phyloP scores from a whole-genome alignment of 2,329 filamentous ascomycete genomes.

The Shiraia bambusicola region DNA sequence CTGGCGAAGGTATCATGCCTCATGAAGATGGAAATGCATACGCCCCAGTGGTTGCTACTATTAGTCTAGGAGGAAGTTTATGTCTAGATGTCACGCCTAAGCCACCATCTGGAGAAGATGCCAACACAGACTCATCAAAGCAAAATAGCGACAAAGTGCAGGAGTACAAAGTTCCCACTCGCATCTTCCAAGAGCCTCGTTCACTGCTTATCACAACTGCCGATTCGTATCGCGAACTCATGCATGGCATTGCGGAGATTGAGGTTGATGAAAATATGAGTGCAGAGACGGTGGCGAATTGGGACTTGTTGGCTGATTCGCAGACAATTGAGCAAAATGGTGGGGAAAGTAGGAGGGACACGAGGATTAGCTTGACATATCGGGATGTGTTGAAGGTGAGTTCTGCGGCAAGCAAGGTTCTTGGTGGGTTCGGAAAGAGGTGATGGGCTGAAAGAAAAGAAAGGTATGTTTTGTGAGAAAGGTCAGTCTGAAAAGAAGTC shows the following conservation, averaged over 20 bases:
- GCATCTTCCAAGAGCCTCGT: constrained; percentile 79
- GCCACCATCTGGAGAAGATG: constrained; percentile 40
- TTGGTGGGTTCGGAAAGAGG: constrained; percentile 22
- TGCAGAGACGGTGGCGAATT: constrained; percentile 64
- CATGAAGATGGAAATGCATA: constrained; percentile 94
- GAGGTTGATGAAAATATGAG: constrained; percentile 65
- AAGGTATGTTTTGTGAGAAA: not conserved
- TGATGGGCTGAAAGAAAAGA: not conserved
- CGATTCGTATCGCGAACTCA: constrained; percentile 66
- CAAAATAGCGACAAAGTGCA: not conserved
- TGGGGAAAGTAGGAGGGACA: constrained; percentile 60
- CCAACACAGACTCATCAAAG: constrained; percentile 18
- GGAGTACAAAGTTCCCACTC: constrained; percentile 37
- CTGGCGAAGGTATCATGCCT: constrained; percentile 92
- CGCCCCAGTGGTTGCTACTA: constrained; percentile 82
- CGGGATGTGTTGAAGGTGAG: constrained; percentile 70
- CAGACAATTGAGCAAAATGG: constrained; percentile 43
- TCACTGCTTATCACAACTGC: constrained; percentile 74
- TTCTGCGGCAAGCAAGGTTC: constrained; percentile 32
- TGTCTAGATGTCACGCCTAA: constrained; percentile 72
- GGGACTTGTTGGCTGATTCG: constrained; percentile 62
- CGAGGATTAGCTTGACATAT: constrained; percentile 75
- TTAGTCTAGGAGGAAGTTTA: constrained; percentile 76
- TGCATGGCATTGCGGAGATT: constrained; percentile 73
- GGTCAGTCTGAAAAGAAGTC: too few relatives aligned